phyloP scores from a whole-genome alignment of 2,329 filamentous ascomycete genomes.

The Penicillium sp. region DNA sequence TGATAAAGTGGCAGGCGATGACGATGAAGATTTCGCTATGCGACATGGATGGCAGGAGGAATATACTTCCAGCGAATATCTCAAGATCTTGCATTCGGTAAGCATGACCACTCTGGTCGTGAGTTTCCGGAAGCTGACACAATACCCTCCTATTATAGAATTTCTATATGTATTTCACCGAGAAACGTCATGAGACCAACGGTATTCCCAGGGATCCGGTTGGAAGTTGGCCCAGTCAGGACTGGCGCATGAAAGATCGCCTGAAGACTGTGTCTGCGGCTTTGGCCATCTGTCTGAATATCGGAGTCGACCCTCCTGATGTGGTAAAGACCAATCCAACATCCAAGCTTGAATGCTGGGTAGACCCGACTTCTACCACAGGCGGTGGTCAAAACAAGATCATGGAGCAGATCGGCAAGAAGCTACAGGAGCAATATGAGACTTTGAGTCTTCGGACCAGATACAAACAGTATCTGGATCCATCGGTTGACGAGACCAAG shows the following conservation, averaged over 20 bases:
- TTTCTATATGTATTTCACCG: conserved; percentile 99
- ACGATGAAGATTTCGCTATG: conserved; percentile 57
- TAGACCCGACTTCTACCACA: conserved; percentile 79
- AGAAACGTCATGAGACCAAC: conserved; percentile 94
- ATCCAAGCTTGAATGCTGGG: conserved; percentile 94
- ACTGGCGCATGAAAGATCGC: conserved; percentile 96
- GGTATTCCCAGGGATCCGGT: conserved; percentile 71
- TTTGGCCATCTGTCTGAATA: conserved; percentile 91
- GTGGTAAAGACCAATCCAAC: conserved; percentile 93
- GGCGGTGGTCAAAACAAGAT: conserved; percentile 74
- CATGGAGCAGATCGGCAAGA: conserved; percentile 91
- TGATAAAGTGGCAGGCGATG: conserved; percentile 38
- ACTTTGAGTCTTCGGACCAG: conserved; percentile 91
- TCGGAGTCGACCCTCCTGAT: conserved; percentile 95
- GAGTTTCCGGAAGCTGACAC: conserved; percentile 12
- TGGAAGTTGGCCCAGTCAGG: conserved; percentile 65
- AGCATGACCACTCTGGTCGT: conserved; percentile 16
- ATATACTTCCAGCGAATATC: conserved; percentile 85
- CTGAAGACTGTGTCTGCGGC: conserved; percentile 96
- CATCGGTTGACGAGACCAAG: conserved; percentile 94
- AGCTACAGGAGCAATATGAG: conserved; percentile 94
- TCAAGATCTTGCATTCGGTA: conserved; percentile 78
- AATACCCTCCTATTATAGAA: conserved; percentile 58
- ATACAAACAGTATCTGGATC: conserved; percentile 95
- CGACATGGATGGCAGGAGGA: conserved; percentile 92